Percentiles rank a stretch among this genome's conserved stretches.
These are phyloP conservation scores for Tilletiopsis washingtonensis DNA, from an alignment of 1,284 basidiomycete species.

Conservation along the genomic window DNA sequence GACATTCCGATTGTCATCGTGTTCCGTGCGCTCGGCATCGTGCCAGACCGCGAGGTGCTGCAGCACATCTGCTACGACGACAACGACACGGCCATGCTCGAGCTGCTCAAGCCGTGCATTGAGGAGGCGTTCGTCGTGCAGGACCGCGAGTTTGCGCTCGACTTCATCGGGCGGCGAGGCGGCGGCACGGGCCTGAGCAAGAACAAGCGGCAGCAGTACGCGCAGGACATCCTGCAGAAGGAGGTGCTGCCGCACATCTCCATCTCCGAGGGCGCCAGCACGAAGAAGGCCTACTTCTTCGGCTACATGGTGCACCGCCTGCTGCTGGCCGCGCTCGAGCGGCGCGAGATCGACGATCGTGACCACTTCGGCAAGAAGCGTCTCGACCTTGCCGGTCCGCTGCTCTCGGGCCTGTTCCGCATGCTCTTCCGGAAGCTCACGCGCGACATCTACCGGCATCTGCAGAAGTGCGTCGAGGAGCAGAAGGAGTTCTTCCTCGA, in stretches of 20 bases:
- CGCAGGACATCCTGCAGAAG: constrained; percentile 95
- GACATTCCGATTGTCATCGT: constrained; percentile 99
- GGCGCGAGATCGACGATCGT: constrained; percentile 93
- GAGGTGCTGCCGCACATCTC: constrained; percentile 98
- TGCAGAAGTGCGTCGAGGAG: constrained; percentile 91
- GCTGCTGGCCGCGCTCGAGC: constrained; percentile 81
- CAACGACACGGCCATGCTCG: constrained; percentile 89
- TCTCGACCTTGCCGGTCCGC: constrained; percentile 86
- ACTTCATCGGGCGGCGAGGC: constrained; percentile 97
- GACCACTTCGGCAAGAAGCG: constrained; percentile 99
- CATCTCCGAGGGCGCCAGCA: constrained; percentile 89
- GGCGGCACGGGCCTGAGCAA: constrained; percentile 87
- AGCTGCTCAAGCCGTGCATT: constrained; percentile 97
- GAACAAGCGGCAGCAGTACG: constrained; percentile 81
- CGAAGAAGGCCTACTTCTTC: constrained; percentile 98
- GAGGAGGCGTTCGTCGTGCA: constrained; percentile 98
- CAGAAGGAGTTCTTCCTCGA: constrained; percentile 91
- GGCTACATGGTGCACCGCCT: constrained; percentile 99
- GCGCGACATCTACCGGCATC: constrained; percentile 90
- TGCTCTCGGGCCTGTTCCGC: constrained; percentile 89
- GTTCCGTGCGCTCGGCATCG: constrained; percentile 94
- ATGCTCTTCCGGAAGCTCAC: constrained; percentile 96
- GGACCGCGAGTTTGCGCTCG: constrained; percentile 79
- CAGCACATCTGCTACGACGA: constrained; percentile 98
- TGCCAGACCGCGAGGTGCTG: constrained; percentile 93